Conservation (phyloP, 352 stramenopile genomes). For the Pythium biforme region DNA sequence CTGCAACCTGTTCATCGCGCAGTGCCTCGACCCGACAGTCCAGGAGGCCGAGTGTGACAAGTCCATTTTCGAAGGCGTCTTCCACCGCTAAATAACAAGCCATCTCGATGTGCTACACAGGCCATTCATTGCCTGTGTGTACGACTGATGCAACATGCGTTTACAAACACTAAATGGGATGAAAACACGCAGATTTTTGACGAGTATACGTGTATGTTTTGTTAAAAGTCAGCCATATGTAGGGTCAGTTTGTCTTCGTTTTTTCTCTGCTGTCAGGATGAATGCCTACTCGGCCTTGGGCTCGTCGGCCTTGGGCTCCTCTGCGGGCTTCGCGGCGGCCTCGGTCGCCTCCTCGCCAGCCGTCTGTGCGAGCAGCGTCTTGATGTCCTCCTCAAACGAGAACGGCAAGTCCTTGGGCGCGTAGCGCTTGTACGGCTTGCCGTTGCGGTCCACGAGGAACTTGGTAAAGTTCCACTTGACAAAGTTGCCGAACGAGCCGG, state of each 20-base stretch:
- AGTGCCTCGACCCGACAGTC: conserved; percentile 29
- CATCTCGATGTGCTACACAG: neutral
- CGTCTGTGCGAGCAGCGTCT: conserved; percentile 54
- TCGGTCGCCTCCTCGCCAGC: conserved; percentile 25
- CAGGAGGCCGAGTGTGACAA: conserved; percentile 23
- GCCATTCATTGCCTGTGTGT: neutral
- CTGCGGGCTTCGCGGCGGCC: neutral
- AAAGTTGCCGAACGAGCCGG: conserved; percentile 42
- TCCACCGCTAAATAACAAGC: neutral
- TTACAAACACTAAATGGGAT: neutral
- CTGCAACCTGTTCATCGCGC: conserved; percentile 33
- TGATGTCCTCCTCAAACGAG: conserved; percentile 80
- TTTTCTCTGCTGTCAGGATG: neutral
- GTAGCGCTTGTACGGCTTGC: conserved; percentile 72
- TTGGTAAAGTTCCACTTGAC: conserved; percentile 93
- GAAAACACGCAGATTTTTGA: neutral
- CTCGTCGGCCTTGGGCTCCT: conserved; percentile 20
- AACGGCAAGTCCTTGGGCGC: conserved; percentile 65
- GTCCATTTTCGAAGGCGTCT: conserved; percentile 22
- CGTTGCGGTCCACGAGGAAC: conserved; percentile 86
- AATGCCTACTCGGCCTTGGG: conserved; percentile 15
- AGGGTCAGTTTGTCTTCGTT: neutral
- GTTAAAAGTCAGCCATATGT: conserved; percentile 1
- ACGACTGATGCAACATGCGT: neutral
- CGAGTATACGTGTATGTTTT: neutral